phyloP scores from a whole-genome alignment of 305 asterid species.

The Fraxinus dipetala region DNA sequence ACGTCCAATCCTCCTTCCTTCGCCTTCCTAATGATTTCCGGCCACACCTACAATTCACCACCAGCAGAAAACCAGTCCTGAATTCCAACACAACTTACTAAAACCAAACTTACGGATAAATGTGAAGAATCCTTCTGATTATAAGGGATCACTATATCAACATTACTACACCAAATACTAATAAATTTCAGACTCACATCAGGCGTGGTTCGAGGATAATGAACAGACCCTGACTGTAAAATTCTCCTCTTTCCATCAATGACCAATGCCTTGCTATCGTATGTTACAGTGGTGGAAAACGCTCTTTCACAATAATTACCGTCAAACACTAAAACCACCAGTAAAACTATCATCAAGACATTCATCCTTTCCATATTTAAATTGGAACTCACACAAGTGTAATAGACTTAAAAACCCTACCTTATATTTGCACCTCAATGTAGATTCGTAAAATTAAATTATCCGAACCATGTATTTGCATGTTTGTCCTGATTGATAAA shows the following conservation, averaged over 20 bases:
- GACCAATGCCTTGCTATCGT: slow-evolving; percentile 67
- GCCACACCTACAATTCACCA: slow-evolving; percentile 57
- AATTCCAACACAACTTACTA: background rate
- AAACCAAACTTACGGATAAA: background rate
- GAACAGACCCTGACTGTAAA: slow-evolving; percentile 78
- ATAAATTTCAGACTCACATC: slow-evolving; percentile 44
- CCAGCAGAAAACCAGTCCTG: background rate
- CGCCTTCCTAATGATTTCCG: slow-evolving; percentile 58
- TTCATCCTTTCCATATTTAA: slow-evolving; percentile 18
- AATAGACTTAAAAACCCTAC: slow-evolving; percentile 12
- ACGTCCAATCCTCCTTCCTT: slow-evolving; percentile 88
- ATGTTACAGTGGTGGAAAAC: slow-evolving; percentile 43
- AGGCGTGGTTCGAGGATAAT: slow-evolving; percentile 77
- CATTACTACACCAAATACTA: background rate
- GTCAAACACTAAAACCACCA: slow-evolving; percentile 30
- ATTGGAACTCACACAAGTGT: slow-evolving; percentile 2
- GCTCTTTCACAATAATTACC: slow-evolving; percentile 34
- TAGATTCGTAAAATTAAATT: background rate
- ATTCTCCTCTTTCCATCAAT: slow-evolving; percentile 77
- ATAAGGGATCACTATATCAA: background rate
- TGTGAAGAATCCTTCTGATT: background rate
- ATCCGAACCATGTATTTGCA: slow-evolving; percentile 20
- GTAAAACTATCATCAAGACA: slow-evolving; percentile 28
- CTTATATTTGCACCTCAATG: slow-evolving; percentile 13
- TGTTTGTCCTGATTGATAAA: slow-evolving; percentile 24